Conservation (phyloP, 73 alveolate species). For the Paramecium pentaurelia region DNA sequence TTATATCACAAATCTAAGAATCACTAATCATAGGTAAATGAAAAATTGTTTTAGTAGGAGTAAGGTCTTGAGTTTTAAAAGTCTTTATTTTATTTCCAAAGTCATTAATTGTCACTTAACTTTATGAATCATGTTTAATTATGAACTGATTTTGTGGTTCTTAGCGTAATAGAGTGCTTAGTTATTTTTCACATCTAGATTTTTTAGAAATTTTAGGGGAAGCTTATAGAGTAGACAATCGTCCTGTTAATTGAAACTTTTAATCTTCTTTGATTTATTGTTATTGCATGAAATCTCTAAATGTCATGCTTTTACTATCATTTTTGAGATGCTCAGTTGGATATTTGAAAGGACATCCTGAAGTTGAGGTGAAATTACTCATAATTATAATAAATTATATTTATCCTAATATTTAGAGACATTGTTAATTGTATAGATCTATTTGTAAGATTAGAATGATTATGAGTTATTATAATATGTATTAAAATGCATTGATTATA, state of each 20-base stretch:
- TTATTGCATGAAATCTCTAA: neutral
- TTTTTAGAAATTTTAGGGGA: neutral
- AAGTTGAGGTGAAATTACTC: neutral
- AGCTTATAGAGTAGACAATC: neutral
- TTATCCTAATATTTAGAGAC: neutral
- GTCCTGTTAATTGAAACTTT: neutral
- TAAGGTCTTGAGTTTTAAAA: neutral
- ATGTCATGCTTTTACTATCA: neutral
- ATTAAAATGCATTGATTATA: neutral
- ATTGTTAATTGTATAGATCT: neutral
- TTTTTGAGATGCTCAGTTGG: neutral
- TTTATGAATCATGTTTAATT: neutral
- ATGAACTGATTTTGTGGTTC: neutral
- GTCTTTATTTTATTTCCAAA: neutral
- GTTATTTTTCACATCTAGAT: slow-evolving; percentile 4
- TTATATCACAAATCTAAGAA: neutral
- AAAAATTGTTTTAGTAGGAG: neutral
- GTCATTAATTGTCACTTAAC: neutral
- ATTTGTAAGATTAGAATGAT: neutral
- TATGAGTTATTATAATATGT: neutral
- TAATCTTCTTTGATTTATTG: neutral
- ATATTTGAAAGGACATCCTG: neutral
- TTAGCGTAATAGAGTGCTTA: neutral
- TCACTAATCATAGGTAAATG: neutral
- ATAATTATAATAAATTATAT: neutral